These are phyloP conservation scores for Cercis canadensis DNA, from an alignment of 306 rosid species.

Conservation along the genomic window DNA sequence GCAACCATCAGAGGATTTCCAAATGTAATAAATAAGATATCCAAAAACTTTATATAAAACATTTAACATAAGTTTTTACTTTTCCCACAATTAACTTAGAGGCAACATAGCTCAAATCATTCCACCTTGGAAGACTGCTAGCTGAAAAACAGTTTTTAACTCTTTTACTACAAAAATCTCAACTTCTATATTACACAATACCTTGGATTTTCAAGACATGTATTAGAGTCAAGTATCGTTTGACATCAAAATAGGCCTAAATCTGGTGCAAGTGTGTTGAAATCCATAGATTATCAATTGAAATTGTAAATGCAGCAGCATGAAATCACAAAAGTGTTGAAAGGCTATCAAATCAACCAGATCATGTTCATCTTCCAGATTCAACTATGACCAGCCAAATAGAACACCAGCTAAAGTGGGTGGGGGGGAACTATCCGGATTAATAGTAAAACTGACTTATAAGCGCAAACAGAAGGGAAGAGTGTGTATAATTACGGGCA, in stretches of 20 bases:
- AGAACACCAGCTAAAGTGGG: not conserved
- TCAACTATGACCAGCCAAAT: not conserved
- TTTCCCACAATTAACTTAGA: not conserved
- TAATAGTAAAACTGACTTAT: not conserved
- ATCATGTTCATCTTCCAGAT: not conserved
- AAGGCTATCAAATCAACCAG: conserved; percentile 7
- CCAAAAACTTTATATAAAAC: not conserved
- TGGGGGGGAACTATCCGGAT: no score
- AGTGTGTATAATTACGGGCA: conserved; percentile 67
- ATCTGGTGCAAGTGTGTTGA: no score
- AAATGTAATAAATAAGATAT: no score
- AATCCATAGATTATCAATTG: no score
- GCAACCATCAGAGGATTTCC: not conserved
- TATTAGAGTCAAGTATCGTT: not conserved
- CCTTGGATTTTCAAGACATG: not conserved
- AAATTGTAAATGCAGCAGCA: not conserved
- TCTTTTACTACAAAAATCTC: not conserved
- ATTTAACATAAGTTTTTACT: not conserved
- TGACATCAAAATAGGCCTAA: no score
- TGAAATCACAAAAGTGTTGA: not conserved
- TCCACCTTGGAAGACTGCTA: not conserved
- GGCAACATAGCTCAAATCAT: not conserved
- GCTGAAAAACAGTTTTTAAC: not conserved
- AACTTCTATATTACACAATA: not conserved
- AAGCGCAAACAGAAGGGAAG: conserved; percentile 3